phyloP scores from a whole-genome alignment of 2,329 filamentous ascomycete species.

The Ceratocystiopsis sp. region DNA sequence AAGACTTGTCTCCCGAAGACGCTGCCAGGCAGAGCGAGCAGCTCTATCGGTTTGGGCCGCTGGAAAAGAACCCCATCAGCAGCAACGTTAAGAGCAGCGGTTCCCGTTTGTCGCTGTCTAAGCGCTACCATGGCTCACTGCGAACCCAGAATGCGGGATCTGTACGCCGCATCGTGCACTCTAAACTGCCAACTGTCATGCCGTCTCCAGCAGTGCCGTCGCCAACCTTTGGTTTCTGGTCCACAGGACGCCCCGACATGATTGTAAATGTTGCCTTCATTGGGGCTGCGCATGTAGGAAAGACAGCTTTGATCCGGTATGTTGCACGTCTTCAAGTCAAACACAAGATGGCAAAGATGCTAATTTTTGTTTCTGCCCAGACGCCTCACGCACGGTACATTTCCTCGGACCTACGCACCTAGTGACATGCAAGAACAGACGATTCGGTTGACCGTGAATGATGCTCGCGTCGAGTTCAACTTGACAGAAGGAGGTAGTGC shows the following conservation, averaged over 20 bases:
- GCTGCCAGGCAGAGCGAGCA: conserved; percentile 4
- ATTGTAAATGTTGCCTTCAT: conserved; percentile 10
- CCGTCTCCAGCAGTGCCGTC: not conserved
- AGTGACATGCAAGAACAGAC: conserved; percentile 6
- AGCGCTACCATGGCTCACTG: conserved; percentile 1
- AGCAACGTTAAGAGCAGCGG: no score
- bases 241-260: conserved; percentile 7
- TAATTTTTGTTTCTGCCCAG: not conserved
- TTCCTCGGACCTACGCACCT: conserved; percentile 6
- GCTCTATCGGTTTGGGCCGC: conserved; percentile 2
- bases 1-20: conserved; percentile 5
- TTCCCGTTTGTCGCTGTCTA: conserved; percentile 3
- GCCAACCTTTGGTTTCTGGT: conserved; percentile 1
- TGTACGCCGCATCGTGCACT: conserved; percentile 6
- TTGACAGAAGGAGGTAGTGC: conserved; percentile 8
- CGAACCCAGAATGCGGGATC: not conserved
- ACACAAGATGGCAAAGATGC: no score
- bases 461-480: conserved; percentile 6
- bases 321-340: not conserved
- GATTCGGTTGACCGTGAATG: conserved; percentile 5
- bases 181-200: not conserved
- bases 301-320: conserved; percentile 9
- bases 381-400: conserved; percentile 7
- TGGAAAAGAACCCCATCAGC: not conserved
- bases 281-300: conserved; percentile 9